Evolutionary conservation across 2,329 filamentous ascomycete species (phyloP), one percentile per base, ranked within the genome.

Genomic region (Berkeleyomyces basicola): DNA sequence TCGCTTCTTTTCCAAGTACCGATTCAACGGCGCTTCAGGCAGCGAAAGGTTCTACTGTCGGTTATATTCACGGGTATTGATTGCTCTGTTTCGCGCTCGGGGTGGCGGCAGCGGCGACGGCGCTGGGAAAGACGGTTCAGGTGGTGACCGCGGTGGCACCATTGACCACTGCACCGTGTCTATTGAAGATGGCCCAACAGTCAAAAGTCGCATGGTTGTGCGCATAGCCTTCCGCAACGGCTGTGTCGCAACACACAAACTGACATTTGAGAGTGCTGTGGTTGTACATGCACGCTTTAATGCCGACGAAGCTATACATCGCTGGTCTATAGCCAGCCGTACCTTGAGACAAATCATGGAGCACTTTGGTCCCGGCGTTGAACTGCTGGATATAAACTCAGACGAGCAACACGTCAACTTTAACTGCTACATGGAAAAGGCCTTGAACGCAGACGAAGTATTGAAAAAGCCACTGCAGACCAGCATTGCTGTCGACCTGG

Each of bases 351-450:
- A 90, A 68, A 80, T 90, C 65, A 85, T 88, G 73, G 88, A 91
- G 65, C 87, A 90, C 69, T 91, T 91, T 69, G 86, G 87, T 0
- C 85, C 86, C 1, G 87, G 86, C 4, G 89, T 88, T 40, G 88
- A 92, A 71, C 85, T 90, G 67, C 79, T 92, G 2, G 88, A 91
- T 67, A 85, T 92, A 66, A 86, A 87, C 69, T 83, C 85, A 0
- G 83, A 89, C 65, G 83, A 84, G 10, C 83, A 87, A 61, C 81
- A 86, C 57, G 84, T 87, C 14, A 87, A 88, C 63, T 88, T 92
- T 68, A 88, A 87, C 36, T 90, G 87, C 70, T 91, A 88, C 69
- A 90, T 87, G 0, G 88, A 91, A 71, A 91, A 89, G 73, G 82
- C 86, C 7, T 79, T 84, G 63, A 85, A 84, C 67, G 83, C 85